Conservation (phyloP, 1,284 basidiomycete genomes). For the Melampsora larici-populina region DNA sequence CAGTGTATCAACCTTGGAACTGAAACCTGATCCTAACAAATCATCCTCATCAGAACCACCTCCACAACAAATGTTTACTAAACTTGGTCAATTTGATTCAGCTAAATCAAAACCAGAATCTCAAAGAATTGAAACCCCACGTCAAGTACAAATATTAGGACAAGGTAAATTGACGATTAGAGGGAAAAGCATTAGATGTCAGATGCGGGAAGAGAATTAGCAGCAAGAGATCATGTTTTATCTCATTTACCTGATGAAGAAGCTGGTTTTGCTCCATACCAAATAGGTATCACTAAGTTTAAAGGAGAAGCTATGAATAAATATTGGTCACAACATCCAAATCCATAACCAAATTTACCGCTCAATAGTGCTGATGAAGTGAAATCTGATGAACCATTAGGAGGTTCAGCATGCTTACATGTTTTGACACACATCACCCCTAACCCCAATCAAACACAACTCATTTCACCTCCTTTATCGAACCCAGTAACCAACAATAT, state of each 20-base stretch:
- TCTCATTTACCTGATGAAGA: conserved; percentile 46
- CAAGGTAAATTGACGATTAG: conserved; percentile 22
- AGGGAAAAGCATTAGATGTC: conserved; percentile 20
- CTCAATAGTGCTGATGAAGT: too few relatives aligned
- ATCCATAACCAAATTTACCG: not conserved
- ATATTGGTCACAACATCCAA: not conserved
- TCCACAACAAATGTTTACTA: not conserved
- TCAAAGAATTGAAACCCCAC: not conserved
- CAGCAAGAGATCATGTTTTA: conserved; percentile 27
- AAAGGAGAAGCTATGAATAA: not conserved
- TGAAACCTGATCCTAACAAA: not conserved
- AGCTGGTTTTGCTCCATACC: conserved; percentile 49
- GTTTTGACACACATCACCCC: too few relatives aligned
- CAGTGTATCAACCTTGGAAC: not conserved
- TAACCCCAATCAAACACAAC: too few relatives aligned
- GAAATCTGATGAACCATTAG: too few relatives aligned
- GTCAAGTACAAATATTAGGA: conserved; percentile 19
- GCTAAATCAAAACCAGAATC: not conserved
- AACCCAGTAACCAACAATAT: too few relatives aligned
- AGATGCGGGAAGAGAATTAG: conserved; percentile 35
- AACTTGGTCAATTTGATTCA: not conserved
- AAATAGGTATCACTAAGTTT: conserved; percentile 48
- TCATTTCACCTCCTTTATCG: too few relatives aligned
- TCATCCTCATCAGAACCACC: too few relatives aligned
- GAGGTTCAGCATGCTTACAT: too few relatives aligned